These are phyloP conservation scores for Fallopia convolvulus DNA, from an alignment of 148 eudicot species.

Conservation along the genomic window DNA sequence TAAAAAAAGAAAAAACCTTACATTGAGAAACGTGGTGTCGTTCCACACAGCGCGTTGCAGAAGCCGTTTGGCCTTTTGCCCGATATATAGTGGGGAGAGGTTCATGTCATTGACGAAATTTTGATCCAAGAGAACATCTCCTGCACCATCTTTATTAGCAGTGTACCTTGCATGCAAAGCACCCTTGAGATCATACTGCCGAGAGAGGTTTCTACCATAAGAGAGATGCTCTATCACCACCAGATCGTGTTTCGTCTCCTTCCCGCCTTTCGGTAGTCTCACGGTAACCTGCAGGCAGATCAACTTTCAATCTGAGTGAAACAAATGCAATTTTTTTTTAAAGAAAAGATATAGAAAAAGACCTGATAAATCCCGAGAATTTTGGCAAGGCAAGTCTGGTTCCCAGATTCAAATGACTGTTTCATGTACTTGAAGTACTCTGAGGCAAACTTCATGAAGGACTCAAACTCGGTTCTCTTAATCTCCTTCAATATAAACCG, in stretches of 20 bases:
- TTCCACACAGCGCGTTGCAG: conserved; percentile 91
- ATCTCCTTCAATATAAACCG: conserved; percentile 91
- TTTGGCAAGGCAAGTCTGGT: conserved; percentile 95
- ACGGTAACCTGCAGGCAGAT: conserved; percentile 48
- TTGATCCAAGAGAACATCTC: conserved; percentile 89
- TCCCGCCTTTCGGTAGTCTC: conserved; percentile 54
- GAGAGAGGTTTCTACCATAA: conserved; percentile 51
- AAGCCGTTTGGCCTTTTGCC: conserved; percentile 56
- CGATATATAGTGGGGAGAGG: conserved; percentile 68
- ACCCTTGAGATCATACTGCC: conserved; percentile 93
- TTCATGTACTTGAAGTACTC: conserved; percentile 65
- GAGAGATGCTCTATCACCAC: conserved; percentile 95
- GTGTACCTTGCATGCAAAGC: conserved; percentile 77
- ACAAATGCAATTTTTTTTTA: background rate
- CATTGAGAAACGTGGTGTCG: conserved; percentile 81
- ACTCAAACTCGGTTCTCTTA: conserved; percentile 71
- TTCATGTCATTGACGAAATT: conserved; percentile 95
- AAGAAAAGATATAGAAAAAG: background rate
- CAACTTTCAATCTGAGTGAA: background rate
- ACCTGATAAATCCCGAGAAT: conserved; percentile 96
- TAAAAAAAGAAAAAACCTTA: conserved; percentile 41
- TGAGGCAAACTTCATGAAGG: conserved; percentile 64
- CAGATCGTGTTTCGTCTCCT: conserved; percentile 69
- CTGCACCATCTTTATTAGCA: conserved; percentile 53
- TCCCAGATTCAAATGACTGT: conserved; percentile 54